Evolutionary conservation across 257 asterid genomes (phyloP), one percentile per base, ranked within the genome.

Genomic region (Mitragyna speciosa): DNA sequence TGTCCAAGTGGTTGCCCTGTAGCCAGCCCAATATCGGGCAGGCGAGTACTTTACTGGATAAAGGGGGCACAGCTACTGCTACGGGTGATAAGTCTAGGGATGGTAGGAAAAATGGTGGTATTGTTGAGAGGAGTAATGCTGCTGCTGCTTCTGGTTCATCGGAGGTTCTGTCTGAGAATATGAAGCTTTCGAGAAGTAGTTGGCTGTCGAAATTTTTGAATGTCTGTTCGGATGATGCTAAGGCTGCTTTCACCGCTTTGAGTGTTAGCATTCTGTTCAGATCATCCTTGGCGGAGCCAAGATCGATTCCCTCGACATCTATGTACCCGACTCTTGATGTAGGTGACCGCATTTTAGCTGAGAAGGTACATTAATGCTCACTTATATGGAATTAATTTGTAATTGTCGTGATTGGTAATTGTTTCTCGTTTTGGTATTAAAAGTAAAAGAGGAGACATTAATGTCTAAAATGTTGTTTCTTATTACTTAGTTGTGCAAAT

Each of bases 291-390:
- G 99, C 99, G 1, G 98, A 93, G 90, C 98, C 99, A 4, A 92
- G 98, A 91, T 94, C 98, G 22, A 96, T 96, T 82, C 97, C 98
- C 30, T 91, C 99, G 19, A 78, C 92, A 56, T 96, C 99, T 43
- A 96, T 96, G 99, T 89, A 52, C 82, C 99, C 99, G 49, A 96
- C 99, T 58, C 95, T 96, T 41, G 95, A 91, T 79, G 96, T 87
- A 36, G 99, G 98, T 22, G 99, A 96, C 48, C 87, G 99, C 58
- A 86, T 96, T 81, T 78, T 96, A 63, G 91, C 99, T 17, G 99
- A 96, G 90, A 96, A 96, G 98, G 98, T 94, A 89, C 78, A 78
- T 0, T 47, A 30, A 6, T 54, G 0, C 58, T 48, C 14, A 36
- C 8, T 24, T 61, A 6, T 41, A 49, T 30, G 63, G 65, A 31